Evolutionary conservation across 176 grass and related monocot species (phyloP).

Genomic region (Oryza nivara): DNA sequence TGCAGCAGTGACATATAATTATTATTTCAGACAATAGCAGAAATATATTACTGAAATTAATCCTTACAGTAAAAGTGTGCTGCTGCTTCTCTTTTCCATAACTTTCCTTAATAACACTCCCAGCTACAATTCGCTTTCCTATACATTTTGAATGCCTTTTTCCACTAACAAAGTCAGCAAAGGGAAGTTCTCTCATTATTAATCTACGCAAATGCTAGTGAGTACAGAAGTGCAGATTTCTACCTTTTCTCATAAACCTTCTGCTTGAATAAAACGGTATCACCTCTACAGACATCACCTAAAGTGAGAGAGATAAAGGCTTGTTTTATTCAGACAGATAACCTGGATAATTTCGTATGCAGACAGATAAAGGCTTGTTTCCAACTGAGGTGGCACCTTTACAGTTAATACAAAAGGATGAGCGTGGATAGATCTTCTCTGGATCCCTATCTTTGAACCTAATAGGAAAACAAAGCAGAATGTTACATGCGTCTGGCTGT

Average conservation of each 20-base stretch:
- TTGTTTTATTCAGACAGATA: not conserved
- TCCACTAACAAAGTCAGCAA: slow-evolving; percentile 39
- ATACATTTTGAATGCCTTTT: slow-evolving; percentile 54
- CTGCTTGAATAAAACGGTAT: slow-evolving; percentile 68
- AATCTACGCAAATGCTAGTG: slow-evolving; percentile 2
- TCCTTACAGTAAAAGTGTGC: slow-evolving; percentile 76
- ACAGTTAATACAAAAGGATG: slow-evolving; percentile 70
- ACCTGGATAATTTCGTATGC: not conserved
- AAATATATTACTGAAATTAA: slow-evolving; percentile 17
- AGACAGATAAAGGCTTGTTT: not conserved
- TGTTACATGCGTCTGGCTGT: not conserved
- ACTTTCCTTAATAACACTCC: slow-evolving; percentile 77
- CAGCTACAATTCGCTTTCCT: slow-evolving; percentile 65
- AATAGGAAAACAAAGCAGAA: slow-evolving; percentile 6
- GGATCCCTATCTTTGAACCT: slow-evolving; percentile 66
- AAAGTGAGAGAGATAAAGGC: not conserved
- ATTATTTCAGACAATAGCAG: too few species aligned
- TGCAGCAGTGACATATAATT: not conserved
- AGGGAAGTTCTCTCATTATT: not conserved
- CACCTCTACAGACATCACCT: slow-evolving; percentile 84
- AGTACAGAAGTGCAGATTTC: slow-evolving; percentile 12
- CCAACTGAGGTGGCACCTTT: slow-evolving; percentile 48
- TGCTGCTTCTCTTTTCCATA: slow-evolving; percentile 77
- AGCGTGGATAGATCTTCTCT: slow-evolving; percentile 62
- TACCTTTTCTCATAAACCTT: slow-evolving; percentile 61